Base-by-base conservation (phyloP, 2,329 filamentous ascomycete species). In the Ilyonectria robusta region DNA sequence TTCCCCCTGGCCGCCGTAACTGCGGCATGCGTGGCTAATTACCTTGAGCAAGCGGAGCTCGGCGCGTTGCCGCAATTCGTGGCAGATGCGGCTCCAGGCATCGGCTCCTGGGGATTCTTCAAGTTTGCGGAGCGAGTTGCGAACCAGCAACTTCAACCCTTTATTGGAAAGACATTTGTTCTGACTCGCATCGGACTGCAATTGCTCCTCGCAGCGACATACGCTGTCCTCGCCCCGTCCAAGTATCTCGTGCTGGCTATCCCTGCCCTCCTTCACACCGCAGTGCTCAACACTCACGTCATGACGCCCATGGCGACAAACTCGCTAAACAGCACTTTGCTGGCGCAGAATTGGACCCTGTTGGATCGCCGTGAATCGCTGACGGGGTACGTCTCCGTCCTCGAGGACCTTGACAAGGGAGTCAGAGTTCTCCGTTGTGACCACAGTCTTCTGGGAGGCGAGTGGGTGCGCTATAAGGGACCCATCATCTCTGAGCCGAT, bases 341-440 rank as follows among this genome's bases (percentile, higher is more conserved):
- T 84, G 21, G 80, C 84, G 1, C 85, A 92, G 40, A 89, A 92
- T 17, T 98, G 92, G 87, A 87, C 89, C 1, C 82, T 98, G 1
- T 79, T 98, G 50, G 95, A 94, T 54, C 91, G 96, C 11, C 87
- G 89, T 71, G 96, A 98, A 80, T 97, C 94, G 0, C 81, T 92
- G 55, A 98, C 96, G 0, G 96, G 96, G 7, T 98, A 99, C 77
- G 86, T 99, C 48, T 97, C 95, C 0, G 93, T 99, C 1, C 79
- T 98, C 29, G 93, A 99, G 72, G 96, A 91, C 77, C 78, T 86
- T 8, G 81, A 91, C 6, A 85, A 89, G 44, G 88, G 91, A 1
- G 98, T 93, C 81, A 89, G 94, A 2, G 89, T 95, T 17, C 89
- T 99, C 86, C 90, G 96, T 67, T 98, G 94, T 79, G 96, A 98